Conservation (phyloP, 1,139 yeast genomes). For the Kodamaea alishanica region DNA sequence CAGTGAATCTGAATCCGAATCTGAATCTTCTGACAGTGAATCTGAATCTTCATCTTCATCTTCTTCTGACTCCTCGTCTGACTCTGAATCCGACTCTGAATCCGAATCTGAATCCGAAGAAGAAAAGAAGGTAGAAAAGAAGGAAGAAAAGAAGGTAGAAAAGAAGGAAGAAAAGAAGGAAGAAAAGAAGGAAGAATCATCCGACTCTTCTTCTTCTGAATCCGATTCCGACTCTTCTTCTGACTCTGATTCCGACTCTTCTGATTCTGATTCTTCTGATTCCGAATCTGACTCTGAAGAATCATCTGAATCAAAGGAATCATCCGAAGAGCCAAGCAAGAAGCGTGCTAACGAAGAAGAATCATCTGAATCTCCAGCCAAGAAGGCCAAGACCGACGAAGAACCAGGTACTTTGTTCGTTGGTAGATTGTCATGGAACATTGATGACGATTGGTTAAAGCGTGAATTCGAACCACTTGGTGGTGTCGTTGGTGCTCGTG, state of each 20-base stretch:
- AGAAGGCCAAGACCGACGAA: slow-evolving; percentile 34
- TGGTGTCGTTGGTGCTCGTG: slow-evolving; percentile 85
- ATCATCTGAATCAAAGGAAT: slow-evolving; percentile 9
- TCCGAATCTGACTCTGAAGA: slow-evolving; percentile 19
- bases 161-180: slow-evolving; percentile 12
- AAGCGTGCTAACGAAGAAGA: slow-evolving; percentile 33
- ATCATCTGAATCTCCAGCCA: slow-evolving; percentile 34
- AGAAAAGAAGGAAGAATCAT: slow-evolving; percentile 20
- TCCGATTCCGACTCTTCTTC: slow-evolving; percentile 13
- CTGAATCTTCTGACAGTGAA: slow-evolving; percentile 15
- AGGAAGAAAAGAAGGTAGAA: slow-evolving; percentile 22
- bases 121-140: slow-evolving; percentile 21
- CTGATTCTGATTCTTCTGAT: slow-evolving; percentile 21
- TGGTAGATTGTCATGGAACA: slow-evolving; percentile 96
- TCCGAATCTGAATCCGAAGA: slow-evolving; percentile 27
- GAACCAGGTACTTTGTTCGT: slow-evolving; percentile 90
- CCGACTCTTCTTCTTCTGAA: slow-evolving; percentile 18
- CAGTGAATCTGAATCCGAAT: slow-evolving; percentile 14
- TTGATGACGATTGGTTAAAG: slow-evolving; percentile 91
- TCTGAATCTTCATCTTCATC: slow-evolving; percentile 15
- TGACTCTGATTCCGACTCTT: slow-evolving; percentile 18
- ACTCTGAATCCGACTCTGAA: slow-evolving; percentile 22
- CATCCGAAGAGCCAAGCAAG: slow-evolving; percentile 15
- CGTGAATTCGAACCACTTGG: slow-evolving; percentile 81
- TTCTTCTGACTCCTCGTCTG: slow-evolving; percentile 17